Base-by-base conservation (phyloP, 306 rosid species). In the Oemleria cerasiformis region DNA sequence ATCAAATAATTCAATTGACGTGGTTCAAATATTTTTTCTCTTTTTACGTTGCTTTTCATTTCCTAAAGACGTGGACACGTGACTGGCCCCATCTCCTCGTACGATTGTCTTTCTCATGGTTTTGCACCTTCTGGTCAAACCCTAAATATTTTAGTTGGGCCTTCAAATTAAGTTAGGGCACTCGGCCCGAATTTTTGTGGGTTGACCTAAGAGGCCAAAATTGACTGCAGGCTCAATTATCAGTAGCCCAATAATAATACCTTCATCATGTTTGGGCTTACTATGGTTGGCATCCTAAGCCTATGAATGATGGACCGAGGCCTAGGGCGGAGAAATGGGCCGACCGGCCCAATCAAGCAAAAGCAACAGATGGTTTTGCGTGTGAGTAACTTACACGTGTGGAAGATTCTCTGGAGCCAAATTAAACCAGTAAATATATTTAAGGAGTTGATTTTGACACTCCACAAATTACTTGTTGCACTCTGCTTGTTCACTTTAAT, bases 41-140 rank as follows among this genome's bases (percentile, higher is more conserved):
- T 21, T 19, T 30, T 30, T 51, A 16, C 62, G 14, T 17, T 10
- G 34, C 63, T 68, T 53, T 51, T 68, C 7, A 39, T 53, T 20
- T 51, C 50, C 23, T 14, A 20, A 6, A 17, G 41, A 51, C 59
- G 40, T 58, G 41, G 10, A 54, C 73, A 69, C 73, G 73, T 69
- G 73, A 40, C 21, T 55, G 66, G 66, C 47, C 66, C 66, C 47
- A 61, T 38, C 16, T 17, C 45, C 63, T 55, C 23, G 73, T 70
- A 51, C 63, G 42, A 20, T 3, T 54, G 71, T 67, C 58, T 41
- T 20, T 54, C 19, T 4, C 9, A 51, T 17, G 56, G 16, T 30
- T 45, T 4, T 41, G 16, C 16, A 10, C 9, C 5, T 53, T 23
- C 25, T 13, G 5, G 73, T 68, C 62, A 51, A 68, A 53, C 49